Base-by-base conservation (phyloP, 2,329 filamentous ascomycete species). In the Talaromyces sp. region DNA sequence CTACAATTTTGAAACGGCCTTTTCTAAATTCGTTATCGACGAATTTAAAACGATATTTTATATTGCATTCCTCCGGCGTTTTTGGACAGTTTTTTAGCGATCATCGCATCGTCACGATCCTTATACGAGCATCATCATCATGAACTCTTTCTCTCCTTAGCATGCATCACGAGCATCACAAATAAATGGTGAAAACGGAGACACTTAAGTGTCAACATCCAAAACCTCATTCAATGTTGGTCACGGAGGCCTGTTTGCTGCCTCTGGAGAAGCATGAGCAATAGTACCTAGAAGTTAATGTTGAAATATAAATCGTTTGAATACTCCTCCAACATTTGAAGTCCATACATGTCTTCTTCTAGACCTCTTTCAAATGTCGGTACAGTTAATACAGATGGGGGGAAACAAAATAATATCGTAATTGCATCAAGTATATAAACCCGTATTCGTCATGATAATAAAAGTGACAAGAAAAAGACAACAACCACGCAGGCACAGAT, bases 21-120 rank as follows among this genome's bases (percentile, higher is more conserved):
- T 38, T 38, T 38, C 17, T 14, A 38, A 38, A 38, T 21, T 31
- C n/a, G 11, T 56, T n/a, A 10, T 26, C 26, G 11, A 17, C 11
- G 3, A 9, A 46, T 17, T 14, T 19, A 5, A 26, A 17, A 12
- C 19, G 27, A 24, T 53, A 17, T 50, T n/a, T 50, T n/a, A 21
- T 11, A 50, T 60, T 59, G 57, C 57, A 59, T 55, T 35, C 50
- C 54, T 2, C 56, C 41, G 59, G 59, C 50, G 59, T 61, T 60
- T 38, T 48, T 19, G 48, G 26, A 4, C 38, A 57, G 54, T 57
- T 58, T 38, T 51, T 53, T 51, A 61, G 59, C 59, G 59, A 55
- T 48, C 46, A 17, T 58, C 55, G 59, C 59, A 61, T 61, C 29
- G 24, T 58, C 52, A 61, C 59, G 52, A 58, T 61, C 59, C 59